These are phyloP conservation scores for Gautieria morchelliformis DNA, from an alignment of 768 basidiomycete genomes.

Conservation along the genomic window DNA sequence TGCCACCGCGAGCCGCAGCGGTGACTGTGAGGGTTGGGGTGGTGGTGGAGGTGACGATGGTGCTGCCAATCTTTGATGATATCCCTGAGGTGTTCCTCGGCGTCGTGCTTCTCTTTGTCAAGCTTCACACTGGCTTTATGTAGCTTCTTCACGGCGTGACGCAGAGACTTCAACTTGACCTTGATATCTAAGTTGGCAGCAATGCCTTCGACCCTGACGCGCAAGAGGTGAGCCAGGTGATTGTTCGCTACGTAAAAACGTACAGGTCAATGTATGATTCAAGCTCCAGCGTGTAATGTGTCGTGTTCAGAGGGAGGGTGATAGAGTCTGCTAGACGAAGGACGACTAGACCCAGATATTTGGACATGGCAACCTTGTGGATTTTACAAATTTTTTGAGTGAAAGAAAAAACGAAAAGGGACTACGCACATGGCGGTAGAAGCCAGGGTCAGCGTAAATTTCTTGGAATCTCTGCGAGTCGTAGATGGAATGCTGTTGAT, in stretches of 20 bases:
- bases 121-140: conserved; percentile 21
- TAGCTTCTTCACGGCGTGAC: conserved; percentile 20
- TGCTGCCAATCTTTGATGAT: conserved; percentile 20
- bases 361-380: conserved; percentile 52
- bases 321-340: conserved; percentile 46
- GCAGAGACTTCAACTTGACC: conserved; percentile 13
- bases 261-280: conserved; percentile 44
- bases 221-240: background rate
- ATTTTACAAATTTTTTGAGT: background rate
- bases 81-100: conserved; percentile 28
- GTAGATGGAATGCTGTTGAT: conserved; percentile 51
- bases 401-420: background rate
- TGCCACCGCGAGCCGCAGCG: conserved; percentile 1
- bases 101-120: conserved; percentile 19
- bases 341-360: conserved; percentile 48
- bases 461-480: conserved; percentile 69
- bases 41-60: background rate
- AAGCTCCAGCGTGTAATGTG: conserved; percentile 53
- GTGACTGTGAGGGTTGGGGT: background rate
- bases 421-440: conserved; percentile 54
- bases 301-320: conserved; percentile 58
- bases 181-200: background rate
- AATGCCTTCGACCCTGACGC: background rate
- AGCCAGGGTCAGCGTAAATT: conserved; percentile 65
- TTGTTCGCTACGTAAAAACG: conserved; percentile 15